Conservation (phyloP, 2,329 filamentous ascomycete genomes). For the Drechmeria coniospora region DNA sequence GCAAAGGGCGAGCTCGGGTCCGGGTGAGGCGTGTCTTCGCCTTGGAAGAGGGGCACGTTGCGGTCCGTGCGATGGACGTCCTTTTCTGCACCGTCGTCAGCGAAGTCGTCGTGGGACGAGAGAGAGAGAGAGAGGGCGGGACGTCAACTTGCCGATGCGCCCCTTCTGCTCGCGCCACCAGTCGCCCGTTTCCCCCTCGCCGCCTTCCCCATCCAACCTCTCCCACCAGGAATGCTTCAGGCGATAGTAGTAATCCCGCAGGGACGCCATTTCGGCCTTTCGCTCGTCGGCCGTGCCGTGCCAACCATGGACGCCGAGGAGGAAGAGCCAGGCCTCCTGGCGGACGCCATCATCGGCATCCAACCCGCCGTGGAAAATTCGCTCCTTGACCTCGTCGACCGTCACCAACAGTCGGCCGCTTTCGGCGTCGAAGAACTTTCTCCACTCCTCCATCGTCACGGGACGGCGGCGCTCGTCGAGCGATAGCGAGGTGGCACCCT, state of each 20-base stretch:
- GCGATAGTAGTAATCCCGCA: conserved; percentile 85
- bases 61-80: conserved; percentile 96
- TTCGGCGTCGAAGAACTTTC: conserved; percentile 65
- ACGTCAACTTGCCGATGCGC: conserved; percentile 61
- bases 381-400: conserved; percentile 83
- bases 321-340: conserved; percentile 92
- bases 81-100: conserved; percentile 56
- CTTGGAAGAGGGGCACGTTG: conserved; percentile 84
- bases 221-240: conserved; percentile 97
- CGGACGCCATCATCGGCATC: conserved; percentile 79
- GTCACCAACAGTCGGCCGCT: conserved; percentile 67
- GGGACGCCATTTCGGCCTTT: conserved; percentile 64
- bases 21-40: conserved; percentile 91
- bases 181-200: conserved; percentile 68
- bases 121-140: neutral
- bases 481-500: conserved; percentile 59
- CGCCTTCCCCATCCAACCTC: conserved; percentile 66
- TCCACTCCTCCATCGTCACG: conserved; percentile 77
- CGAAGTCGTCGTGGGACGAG: neutral
- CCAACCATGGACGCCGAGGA: conserved; percentile 88
- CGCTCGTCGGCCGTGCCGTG: conserved; percentile 77
- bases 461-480: conserved; percentile 63
- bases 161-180: conserved; percentile 94
- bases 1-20: conserved; percentile 93
- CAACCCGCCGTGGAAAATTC: conserved; percentile 90